phyloP scores from a whole-genome alignment of 2,329 filamentous ascomycete genomes.

The Penicillium sclerotiorum region DNA sequence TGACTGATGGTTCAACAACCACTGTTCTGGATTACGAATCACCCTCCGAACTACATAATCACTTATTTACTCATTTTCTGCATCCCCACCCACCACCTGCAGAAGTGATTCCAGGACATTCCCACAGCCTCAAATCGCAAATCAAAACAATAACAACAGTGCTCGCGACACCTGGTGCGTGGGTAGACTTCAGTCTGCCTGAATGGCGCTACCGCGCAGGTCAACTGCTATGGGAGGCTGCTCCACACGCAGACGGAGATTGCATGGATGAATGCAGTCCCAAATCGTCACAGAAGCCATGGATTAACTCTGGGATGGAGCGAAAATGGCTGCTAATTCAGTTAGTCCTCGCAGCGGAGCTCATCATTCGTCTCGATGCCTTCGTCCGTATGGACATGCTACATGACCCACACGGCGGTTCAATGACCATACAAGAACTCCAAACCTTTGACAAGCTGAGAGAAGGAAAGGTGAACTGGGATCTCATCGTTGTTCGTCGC shows the following conservation, averaged over 20 bases:
- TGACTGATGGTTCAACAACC: constrained; percentile 31
- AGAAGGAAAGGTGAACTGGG: constrained; percentile 59
- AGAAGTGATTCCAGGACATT: constrained; percentile 26
- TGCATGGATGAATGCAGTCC: constrained; percentile 14
- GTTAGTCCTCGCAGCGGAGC: constrained; percentile 56
- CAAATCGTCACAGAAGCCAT: constrained; percentile 20
- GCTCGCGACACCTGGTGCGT: constrained; percentile 47
- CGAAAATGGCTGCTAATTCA: constrained; percentile 59
- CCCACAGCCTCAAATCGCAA: constrained; percentile 46
- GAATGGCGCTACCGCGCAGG: constrained; percentile 52
- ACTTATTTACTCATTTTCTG: constrained; percentile 43
- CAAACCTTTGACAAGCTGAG: constrained; percentile 50
- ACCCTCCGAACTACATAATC: constrained; percentile 34
- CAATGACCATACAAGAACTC: constrained; percentile 48
- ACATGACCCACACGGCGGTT: constrained; percentile 40
- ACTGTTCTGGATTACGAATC: constrained; percentile 41
- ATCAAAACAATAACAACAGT: constrained; percentile 49
- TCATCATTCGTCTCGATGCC: constrained; percentile 58
- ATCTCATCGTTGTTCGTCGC: constrained; percentile 55
- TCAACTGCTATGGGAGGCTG: constrained; percentile 48
- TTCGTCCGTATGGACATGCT: constrained; percentile 46
- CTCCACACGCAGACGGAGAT: constrained; percentile 40
- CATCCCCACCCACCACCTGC: constrained; percentile 37
- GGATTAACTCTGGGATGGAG: constrained; percentile 39
- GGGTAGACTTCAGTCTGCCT: constrained; percentile 51